phyloP scores from a whole-genome alignment of 805 yeast genomes.

The Sugiyamaella qingdaonensis region DNA sequence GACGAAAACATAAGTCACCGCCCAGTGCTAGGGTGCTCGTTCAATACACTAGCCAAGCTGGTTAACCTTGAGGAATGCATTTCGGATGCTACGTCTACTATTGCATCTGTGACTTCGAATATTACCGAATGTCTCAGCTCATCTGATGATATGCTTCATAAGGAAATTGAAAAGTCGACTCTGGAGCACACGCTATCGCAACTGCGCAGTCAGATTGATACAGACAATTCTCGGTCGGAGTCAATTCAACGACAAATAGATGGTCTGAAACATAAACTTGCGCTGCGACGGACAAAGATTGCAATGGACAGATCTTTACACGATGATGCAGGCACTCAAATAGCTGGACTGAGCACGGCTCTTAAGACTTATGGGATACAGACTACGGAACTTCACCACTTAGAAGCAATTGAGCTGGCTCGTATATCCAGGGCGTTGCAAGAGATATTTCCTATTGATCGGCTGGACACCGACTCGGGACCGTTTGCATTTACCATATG shows the following conservation, averaged over 20 bases:
- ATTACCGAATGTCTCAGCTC: constrained; percentile 17
- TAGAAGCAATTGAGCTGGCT: constrained; percentile 18
- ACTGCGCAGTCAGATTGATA: neutral
- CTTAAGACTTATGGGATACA: neutral
- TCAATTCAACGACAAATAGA: constrained; percentile 9
- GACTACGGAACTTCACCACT: neutral
- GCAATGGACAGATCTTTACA: neutral
- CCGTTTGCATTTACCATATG: constrained; percentile 33
- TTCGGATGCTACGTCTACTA: constrained; percentile 27
- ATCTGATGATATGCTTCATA: constrained; percentile 1
- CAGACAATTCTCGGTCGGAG: constrained; percentile 5
- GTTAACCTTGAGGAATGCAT: constrained; percentile 29
- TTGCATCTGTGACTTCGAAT: constrained; percentile 13
- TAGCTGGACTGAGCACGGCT: neutral
- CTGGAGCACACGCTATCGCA: constrained; percentile 7
- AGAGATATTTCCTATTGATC: constrained; percentile 23
- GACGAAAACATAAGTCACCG: constrained; percentile 6
- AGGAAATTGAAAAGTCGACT: constrained; percentile 4
- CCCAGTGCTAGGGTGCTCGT: constrained; percentile 20
- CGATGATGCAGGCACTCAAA: neutral
- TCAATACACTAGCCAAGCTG: constrained; percentile 28
- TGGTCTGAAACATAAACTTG: constrained; percentile 13
- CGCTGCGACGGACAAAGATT: constrained; percentile 7
- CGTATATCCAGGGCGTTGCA: constrained; percentile 30
- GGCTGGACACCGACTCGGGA: constrained; percentile 15